Evolutionary conservation across 352 stramenopile genomes (phyloP).

Genomic region (Phytopythium sindhum): DNA sequence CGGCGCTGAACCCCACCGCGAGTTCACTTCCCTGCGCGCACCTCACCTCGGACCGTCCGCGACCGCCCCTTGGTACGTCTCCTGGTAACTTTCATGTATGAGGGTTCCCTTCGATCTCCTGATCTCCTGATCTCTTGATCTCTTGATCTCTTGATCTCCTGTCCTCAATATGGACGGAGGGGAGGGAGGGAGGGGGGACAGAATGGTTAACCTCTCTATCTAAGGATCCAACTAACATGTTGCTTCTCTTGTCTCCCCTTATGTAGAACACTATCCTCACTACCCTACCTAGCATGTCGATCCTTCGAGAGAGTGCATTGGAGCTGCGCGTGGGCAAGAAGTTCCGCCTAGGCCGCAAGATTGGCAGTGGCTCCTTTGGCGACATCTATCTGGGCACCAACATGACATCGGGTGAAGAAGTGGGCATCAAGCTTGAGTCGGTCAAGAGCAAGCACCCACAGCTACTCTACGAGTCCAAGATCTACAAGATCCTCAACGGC

Average conservation of each 20-base stretch:
- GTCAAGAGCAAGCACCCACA: conserved; percentile 98
- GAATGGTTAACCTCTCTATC: too few relatives aligned
- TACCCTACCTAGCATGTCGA: background rate
- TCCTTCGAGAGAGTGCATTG: conserved; percentile 35
- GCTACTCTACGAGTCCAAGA: conserved; percentile 99
- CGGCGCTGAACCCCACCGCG: background rate
- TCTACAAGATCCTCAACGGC: conserved; percentile 99
- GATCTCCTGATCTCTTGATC: too few relatives aligned
- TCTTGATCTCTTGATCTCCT: too few relatives aligned
- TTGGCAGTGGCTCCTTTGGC: conserved; percentile 98
- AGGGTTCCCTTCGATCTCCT: too few relatives aligned
- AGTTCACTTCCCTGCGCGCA: background rate
- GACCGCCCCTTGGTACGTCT: background rate
- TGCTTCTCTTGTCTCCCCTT: too few relatives aligned
- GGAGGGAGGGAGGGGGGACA: too few relatives aligned
- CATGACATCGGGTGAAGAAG: conserved; percentile 98
- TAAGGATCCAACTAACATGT: too few relatives aligned
- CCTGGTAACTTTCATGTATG: too few relatives aligned
- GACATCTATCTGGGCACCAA: conserved; percentile 99
- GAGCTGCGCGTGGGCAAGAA: conserved; percentile 99
- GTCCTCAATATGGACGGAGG: too few relatives aligned
- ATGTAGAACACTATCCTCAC: too few relatives aligned
- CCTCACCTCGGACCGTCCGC: background rate
- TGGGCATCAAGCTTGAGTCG: conserved; percentile 99
- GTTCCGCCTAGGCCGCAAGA: conserved; percentile 98